Evolutionary conservation across 208 protist genomes (phyloP), one percentile per base, ranked within the genome.

Genomic region (Leishmania major): DNA sequence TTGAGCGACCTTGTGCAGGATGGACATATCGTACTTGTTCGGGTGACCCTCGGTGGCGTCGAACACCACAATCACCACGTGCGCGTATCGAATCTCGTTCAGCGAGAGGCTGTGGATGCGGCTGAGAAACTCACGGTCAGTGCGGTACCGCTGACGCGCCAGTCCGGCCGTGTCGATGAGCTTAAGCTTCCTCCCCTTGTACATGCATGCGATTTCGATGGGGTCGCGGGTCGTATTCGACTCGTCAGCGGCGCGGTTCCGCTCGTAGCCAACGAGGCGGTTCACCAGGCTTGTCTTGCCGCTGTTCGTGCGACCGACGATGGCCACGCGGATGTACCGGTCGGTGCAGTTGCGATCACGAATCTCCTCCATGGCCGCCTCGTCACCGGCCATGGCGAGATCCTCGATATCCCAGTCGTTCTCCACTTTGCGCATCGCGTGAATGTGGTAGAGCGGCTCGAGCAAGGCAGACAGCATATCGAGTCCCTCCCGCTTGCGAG

Each of bases 261-360:
- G 88, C 88, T 98, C 95, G 77, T 95, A 95, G n/a, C 96, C 96
- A 10, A 98, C 90, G 28, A 99, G 92, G 35, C 96, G 90, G 85
- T 99, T 99, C 59, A 99, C 89, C 8, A 99, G 86, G 57, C 95
- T 99, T 35, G 92, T 97, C 80, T 99, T 99, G 37, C 97, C 97
- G 80, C 91, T 94, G 87, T 99, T 99, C 51, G 95, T 96, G 75
- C 96, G 91, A 47, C 97, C 97, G 8, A 99, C 92, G 43, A 99
- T 91, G 0, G 95, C 96, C 45, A 99, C 92, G 22, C 96, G 92
- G 72, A 98, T 96, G 80, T 90, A 95, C 49, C 89, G 89, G 60
- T 97, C 94, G 6, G 86, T 90, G 81, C 82, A 89, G 86, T 97
- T 97, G 64, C 93, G 91, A 62, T 97, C 87, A 25, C 93, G 92